Conservation (phyloP, 805 yeast genomes). For the Saccharomycopsis oosterbeekiorum region DNA sequence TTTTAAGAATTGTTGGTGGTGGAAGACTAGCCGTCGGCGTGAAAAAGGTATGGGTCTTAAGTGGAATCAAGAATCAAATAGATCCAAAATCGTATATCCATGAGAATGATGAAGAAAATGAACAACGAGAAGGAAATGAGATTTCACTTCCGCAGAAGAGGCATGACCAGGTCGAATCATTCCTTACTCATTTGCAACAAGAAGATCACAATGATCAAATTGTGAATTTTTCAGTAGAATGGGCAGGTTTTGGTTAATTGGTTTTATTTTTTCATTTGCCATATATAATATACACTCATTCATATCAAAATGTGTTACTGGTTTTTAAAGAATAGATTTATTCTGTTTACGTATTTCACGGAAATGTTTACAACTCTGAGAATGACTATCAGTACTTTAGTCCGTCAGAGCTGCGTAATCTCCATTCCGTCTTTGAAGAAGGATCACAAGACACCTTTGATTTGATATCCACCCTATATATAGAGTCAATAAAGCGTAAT, state of each 20-base stretch:
- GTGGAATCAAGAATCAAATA: slow-evolving; percentile 27
- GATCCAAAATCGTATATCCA: slow-evolving; percentile 16
- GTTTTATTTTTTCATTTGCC: not conserved
- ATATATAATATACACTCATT: not conserved
- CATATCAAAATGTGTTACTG: too few relatives aligned
- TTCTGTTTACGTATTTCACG: too few relatives aligned
- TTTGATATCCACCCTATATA: too few relatives aligned
- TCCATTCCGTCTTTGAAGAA: too few relatives aligned
- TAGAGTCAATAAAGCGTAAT: too few relatives aligned
- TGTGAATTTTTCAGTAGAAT: slow-evolving; percentile 66
- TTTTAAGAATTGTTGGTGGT: slow-evolving; percentile 61
- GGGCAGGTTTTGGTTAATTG: slow-evolving; percentile 88
- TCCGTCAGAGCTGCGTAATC: too few relatives aligned
- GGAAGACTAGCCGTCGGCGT: slow-evolving; percentile 91
- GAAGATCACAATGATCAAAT: slow-evolving; percentile 22
- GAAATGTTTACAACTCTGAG: too few relatives aligned
- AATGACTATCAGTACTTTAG: too few relatives aligned
- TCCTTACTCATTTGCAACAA: not conserved
- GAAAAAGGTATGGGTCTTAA: slow-evolving; percentile 69
- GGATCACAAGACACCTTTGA: too few relatives aligned
- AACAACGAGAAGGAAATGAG: not conserved
- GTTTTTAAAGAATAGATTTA: too few relatives aligned
- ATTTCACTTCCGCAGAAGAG: not conserved
- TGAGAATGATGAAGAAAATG: slow-evolving; percentile 11
- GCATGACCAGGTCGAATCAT: not conserved